Percentiles rank a stretch among this genome's conserved stretches.
Conservation (phyloP, 768 basidiomycete genomes). For the Boletus speciosus region DNA sequence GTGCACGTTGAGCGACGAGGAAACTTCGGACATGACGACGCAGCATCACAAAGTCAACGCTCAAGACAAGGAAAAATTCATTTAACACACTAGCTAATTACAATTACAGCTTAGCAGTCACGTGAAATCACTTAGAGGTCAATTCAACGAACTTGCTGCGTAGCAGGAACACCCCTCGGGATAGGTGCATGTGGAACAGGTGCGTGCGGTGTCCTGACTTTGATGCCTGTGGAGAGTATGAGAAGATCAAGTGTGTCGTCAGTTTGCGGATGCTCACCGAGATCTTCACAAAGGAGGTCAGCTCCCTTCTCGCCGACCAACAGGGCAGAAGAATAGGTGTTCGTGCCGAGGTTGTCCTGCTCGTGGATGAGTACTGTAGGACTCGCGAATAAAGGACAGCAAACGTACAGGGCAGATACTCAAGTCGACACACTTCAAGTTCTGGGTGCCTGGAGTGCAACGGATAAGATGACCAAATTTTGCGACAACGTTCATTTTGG, state of each 20-base stretch:
- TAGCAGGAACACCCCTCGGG: slow-evolving; percentile 48
- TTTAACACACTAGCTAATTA: neutral
- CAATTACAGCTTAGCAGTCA: no score
- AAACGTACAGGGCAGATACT: slow-evolving; percentile 64
- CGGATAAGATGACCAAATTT: neutral
- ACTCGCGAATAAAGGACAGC: neutral
- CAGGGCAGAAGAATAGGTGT: slow-evolving; percentile 70
- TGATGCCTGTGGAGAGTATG: slow-evolving; percentile 43
- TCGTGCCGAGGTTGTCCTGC: slow-evolving; percentile 69
- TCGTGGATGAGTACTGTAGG: neutral
- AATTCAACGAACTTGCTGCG: slow-evolving; percentile 33
- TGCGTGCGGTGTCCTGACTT: slow-evolving; percentile 60
- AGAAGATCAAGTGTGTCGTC: neutral
- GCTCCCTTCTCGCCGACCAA: slow-evolving; percentile 71
- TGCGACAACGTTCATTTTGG: slow-evolving; percentile 10
- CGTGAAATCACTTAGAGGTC: no score
- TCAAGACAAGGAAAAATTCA: slow-evolving; percentile 8
- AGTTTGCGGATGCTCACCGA: slow-evolving; percentile 41
- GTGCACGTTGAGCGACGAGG: slow-evolving; percentile 28
- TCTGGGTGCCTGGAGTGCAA: slow-evolving; percentile 45
- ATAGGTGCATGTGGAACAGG: slow-evolving; percentile 67
- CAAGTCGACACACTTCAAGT: slow-evolving; percentile 66
- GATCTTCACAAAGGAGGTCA: slow-evolving; percentile 55
- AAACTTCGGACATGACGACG: slow-evolving; percentile 46
- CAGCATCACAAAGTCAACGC: slow-evolving; percentile 33